A percentile compares a stretch with the other conserved stretches of the same genome.
phyloP scores from a whole-genome alignment of 1,284 basidiomycete genomes.

The Cutaneotrichosporon sp. region DNA sequence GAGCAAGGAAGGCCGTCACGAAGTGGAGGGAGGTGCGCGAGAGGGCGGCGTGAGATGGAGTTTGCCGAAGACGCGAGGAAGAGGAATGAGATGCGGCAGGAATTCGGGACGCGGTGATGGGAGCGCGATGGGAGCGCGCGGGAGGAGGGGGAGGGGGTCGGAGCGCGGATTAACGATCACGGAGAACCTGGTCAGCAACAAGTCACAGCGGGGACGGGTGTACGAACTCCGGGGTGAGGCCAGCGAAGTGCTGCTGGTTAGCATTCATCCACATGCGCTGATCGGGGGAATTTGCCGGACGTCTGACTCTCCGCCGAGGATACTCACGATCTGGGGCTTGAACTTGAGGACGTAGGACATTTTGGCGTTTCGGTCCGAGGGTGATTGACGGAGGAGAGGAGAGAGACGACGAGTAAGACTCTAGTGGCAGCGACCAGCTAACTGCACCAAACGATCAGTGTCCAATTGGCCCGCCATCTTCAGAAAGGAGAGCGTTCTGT shows the following conservation, averaged over 20 bases:
- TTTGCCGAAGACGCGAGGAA: too few relatives aligned
- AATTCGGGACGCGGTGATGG: background rate
- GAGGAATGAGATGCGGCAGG: too few relatives aligned
- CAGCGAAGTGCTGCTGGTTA: constrained; percentile 34
- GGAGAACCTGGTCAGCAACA: constrained; percentile 4
- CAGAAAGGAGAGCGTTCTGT: background rate
- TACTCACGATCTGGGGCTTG: constrained; percentile 24
- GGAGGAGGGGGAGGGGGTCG: too few relatives aligned
- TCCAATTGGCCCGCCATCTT: constrained; percentile 3
- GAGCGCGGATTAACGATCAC: background rate
- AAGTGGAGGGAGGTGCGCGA: background rate
- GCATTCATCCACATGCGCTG: background rate
- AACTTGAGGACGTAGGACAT: constrained; percentile 24
- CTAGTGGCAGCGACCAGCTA: background rate
- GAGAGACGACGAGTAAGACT: background rate
- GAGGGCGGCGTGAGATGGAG: too few relatives aligned
- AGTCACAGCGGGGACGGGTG: background rate
- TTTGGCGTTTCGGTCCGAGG: constrained; percentile 3
- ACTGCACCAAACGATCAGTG: background rate
- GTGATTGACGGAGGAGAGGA: background rate
- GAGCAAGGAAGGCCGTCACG: background rate
- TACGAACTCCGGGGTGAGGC: constrained; percentile 41
- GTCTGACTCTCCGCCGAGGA: background rate
- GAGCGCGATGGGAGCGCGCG: background rate
- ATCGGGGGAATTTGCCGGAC: background rate